Conservation (phyloP, 768 basidiomycete genomes). For the Dictyophora rubrovolvata region DNA sequence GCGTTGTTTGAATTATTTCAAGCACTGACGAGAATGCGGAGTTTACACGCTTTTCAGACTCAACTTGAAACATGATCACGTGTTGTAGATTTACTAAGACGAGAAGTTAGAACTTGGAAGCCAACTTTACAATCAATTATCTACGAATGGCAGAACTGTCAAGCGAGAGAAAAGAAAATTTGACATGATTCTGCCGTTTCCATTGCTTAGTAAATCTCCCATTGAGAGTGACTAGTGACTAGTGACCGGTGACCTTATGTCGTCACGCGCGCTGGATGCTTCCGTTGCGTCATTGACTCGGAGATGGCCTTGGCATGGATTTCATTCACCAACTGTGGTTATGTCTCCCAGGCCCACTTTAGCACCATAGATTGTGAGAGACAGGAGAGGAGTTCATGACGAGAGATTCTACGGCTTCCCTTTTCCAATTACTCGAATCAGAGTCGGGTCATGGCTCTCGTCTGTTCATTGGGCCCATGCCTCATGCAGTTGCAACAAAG, state of each 20-base stretch:
- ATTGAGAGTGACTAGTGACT: too few species aligned
- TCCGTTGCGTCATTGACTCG: not conserved
- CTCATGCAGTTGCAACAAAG: constrained; percentile 31
- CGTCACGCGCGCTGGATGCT: not conserved
- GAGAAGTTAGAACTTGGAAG: too few species aligned
- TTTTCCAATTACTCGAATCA: not conserved
- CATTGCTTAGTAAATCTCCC: too few species aligned
- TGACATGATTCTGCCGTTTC: too few species aligned
- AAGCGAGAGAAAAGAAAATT: too few species aligned
- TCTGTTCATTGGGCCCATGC: constrained; percentile 70
- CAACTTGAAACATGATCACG: constrained; percentile 4
- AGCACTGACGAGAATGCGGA: not conserved
- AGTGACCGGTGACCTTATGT: not conserved
- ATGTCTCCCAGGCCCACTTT: not conserved
- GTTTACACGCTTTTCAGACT: constrained; percentile 8
- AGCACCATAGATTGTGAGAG: too few species aligned
- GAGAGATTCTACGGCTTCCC: not conserved
- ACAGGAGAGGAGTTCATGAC: too few species aligned
- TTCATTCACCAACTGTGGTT: not conserved
- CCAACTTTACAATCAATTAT: too few species aligned
- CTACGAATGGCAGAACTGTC: too few species aligned
- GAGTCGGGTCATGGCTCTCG: constrained; percentile 27
- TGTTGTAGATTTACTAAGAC: not conserved
- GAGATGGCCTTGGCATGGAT: not conserved
- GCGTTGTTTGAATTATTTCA: not conserved